Evolutionary conservation across 1,139 yeast genomes (phyloP).

Genomic region (Yamadazyma triangularis): DNA sequence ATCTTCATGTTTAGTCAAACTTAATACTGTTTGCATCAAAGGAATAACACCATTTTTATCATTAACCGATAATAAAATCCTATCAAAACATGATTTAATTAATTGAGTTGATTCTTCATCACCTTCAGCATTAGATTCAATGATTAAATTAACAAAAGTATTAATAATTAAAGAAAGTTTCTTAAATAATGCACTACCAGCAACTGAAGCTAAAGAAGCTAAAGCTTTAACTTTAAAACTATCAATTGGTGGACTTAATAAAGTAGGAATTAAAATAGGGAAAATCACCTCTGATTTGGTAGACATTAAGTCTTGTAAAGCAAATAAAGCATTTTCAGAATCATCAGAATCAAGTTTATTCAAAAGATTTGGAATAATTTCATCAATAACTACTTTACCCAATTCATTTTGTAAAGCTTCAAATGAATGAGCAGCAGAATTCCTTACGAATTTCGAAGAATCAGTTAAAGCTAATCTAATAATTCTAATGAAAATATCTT

Average conservation of each 20-base stretch:
- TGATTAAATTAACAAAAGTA: conserved; percentile 62
- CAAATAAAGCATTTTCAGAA: conserved; percentile 70
- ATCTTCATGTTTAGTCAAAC: conserved; percentile 76
- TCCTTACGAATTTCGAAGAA: conserved; percentile 67
- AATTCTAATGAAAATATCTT: conserved; percentile 65
- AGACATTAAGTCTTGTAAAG: conserved; percentile 89
- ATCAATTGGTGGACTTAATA: conserved; percentile 78
- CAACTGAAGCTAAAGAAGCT: conserved; percentile 86
- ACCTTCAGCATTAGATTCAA: conserved; percentile 29
- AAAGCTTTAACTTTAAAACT: conserved; percentile 81
- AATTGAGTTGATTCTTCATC: conserved; percentile 34
- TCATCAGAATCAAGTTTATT: conserved; percentile 62
- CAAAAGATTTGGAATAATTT: conserved; percentile 79
- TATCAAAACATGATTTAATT: conserved; percentile 57
- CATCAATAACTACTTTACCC: conserved; percentile 86
- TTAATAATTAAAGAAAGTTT: conserved; percentile 69
- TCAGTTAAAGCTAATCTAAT: conserved; percentile 80
- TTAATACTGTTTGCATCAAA: conserved; percentile 73
- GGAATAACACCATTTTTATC: conserved; percentile 83
- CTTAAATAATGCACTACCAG: conserved; percentile 77
- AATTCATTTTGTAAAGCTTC: conserved; percentile 77
- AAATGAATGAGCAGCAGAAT: conserved; percentile 88
- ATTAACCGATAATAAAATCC: conserved; percentile 65
- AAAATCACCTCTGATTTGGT: conserved; percentile 85
- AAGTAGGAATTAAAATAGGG: conserved; percentile 88